Conservation (phyloP, 352 stramenopile species). For the Pythium diclinum region DNA sequence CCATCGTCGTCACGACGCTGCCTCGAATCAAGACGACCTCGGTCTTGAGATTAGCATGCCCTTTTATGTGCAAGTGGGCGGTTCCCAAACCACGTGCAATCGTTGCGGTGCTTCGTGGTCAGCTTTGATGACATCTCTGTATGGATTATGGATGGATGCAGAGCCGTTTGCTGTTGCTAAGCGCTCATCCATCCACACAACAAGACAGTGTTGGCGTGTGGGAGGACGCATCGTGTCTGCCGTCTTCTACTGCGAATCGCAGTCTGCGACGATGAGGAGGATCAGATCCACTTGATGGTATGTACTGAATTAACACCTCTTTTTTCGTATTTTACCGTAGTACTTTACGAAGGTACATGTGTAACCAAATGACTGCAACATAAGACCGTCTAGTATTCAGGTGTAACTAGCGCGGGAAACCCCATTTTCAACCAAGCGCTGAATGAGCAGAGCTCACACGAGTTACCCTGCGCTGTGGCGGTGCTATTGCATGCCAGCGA, state of each 20-base stretch:
- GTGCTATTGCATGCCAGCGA: background rate
- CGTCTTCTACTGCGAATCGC: too few species aligned
- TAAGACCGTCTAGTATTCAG: background rate
- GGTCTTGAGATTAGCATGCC: background rate
- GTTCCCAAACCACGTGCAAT: background rate
- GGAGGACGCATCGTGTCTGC: too few species aligned
- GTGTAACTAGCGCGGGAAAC: background rate
- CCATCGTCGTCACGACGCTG: background rate
- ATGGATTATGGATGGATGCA: background rate
- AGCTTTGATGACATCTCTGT: constrained; percentile 5
- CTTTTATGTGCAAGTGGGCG: background rate
- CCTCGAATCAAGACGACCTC: too few species aligned
- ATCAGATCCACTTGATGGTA: background rate
- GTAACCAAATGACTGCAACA: background rate
- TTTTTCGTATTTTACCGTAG: background rate
- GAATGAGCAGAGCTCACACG: too few species aligned
- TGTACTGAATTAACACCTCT: background rate
- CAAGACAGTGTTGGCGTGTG: too few species aligned
- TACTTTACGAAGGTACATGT: background rate
- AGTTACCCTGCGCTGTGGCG: background rate
- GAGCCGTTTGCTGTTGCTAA: background rate
- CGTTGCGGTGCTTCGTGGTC: constrained; percentile 1
- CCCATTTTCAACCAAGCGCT: too few species aligned
- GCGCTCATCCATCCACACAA: too few species aligned
- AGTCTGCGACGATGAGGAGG: too few species aligned